Evolutionary conservation across 805 yeast genomes (phyloP).

Genomic region (Suhomyces emberorum): DNA sequence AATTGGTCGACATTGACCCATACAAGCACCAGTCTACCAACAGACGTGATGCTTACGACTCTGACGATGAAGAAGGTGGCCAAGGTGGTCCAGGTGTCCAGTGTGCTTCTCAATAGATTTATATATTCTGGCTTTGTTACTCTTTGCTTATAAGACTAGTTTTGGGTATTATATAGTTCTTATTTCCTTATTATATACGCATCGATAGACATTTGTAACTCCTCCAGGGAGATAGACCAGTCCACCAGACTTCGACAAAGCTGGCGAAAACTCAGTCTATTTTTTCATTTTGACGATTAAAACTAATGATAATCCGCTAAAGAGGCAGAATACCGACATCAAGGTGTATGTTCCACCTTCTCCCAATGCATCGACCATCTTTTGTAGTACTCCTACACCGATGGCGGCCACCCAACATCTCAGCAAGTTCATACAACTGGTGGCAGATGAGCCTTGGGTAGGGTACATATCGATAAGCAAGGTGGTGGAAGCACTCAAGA

Average conservation of each 20-base stretch:
- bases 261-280: too few relatives aligned
- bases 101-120: conserved; percentile 83
- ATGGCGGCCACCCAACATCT: conserved; percentile 74
- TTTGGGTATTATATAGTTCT: conserved; percentile 1
- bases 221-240: background rate
- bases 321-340: conserved; percentile 49
- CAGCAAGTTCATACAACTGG: conserved; percentile 67
- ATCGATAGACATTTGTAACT: background rate
- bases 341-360: conserved; percentile 78
- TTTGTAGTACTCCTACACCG: conserved; percentile 62
- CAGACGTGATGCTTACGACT: conserved; percentile 43
- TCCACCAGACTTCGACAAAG: too few relatives aligned
- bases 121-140: conserved; percentile 1
- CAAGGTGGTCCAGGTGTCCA: conserved; percentile 74
- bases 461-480: conserved; percentile 78
- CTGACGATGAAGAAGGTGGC: conserved; percentile 47
- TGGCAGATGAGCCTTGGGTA: conserved; percentile 63
- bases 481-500: conserved; percentile 58
- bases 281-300: conserved; percentile 3
- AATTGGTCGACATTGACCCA: conserved; percentile 65
- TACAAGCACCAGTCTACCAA: conserved; percentile 48
- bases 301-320: conserved; percentile 6
- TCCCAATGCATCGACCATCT: conserved; percentile 55
- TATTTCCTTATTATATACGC: background rate
- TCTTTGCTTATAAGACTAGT: background rate